Base-by-base conservation (phyloP, 257 asterid genomes). In the Dorcoceras hygrometricum region DNA sequence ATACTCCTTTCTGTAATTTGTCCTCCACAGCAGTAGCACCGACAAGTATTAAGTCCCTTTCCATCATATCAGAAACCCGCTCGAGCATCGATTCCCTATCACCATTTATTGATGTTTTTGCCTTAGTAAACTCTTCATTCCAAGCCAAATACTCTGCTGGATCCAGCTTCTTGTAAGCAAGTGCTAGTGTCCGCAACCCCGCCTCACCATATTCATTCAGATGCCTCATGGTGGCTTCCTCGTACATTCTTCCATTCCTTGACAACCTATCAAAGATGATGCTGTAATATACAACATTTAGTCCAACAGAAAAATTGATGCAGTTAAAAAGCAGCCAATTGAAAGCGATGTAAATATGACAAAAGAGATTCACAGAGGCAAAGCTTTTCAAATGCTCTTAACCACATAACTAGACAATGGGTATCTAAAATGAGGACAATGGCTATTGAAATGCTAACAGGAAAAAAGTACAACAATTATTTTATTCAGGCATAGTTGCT, bases 1-100 rank as follows among this genome's bases (percentile, higher is more conserved):
- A 48, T 90, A 94, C 99, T 79, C 99, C 99, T 83, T 83, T 85
- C 84, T 94, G 99, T 70, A 94, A 82, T 84, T 94, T 94, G 85
- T 94, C 99, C 86, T 94, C 99, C 27, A 94, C 97, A 23, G 99
- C 99, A 67, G 99, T 90, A 5, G 99, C 98, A 68, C 99, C 99
- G 28, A 94, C 86, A 74, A 94, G 97, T 68, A 84, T 85, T 86
- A 94, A 78, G 36, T 87, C 96, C 79, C 78, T 87, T 81, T 94
- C 99, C 88, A 94, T 90, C 84, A 71, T 57, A 71, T 94, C 99
- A 76, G 93, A 91, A 74, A 84, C 69, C 61, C 78, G 83, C 74
- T 94, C 99, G 68, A 94, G 98, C 81, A 73, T 82, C 46, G 76
- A 85, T 75, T 94, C 99, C 78, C 99, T 83, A 64, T 90, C 96